Evolutionary conservation across 352 stramenopile genomes (phyloP), one percentile per base, ranked within the genome.

Genomic region (Globisporangium orthogonon): DNA sequence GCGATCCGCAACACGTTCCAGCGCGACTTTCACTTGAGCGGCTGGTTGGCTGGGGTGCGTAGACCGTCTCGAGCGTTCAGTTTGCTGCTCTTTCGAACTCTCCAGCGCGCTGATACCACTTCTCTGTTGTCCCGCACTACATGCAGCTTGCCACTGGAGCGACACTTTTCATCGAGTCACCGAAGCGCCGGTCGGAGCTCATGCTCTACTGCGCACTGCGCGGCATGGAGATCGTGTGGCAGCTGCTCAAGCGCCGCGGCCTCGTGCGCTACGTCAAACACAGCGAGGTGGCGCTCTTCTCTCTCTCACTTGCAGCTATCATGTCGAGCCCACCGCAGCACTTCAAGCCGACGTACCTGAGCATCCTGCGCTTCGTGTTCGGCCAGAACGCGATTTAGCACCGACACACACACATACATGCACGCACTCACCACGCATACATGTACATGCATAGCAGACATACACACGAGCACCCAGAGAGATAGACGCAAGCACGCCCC

Each of bases 341-440:
- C 65, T 89, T 95, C 66, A 95, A 95, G 62, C 79, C 83, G 29
- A 92, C 85, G 41, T 93, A 95, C 60, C 69, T 91, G 18, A 65
- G 72, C 51, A 88, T 93, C 57, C 51, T 92, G 55, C 77, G 80
- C 37, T 95, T 95, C 58, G 68, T 93, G 66, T 95, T 95, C 68
- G 85, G 85, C 40, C 37, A 41, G 37, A 69, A 67, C 52, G 69
- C 84, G 56, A 84, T 83, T 70, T 48, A 28, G 14, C 43, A 15
- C 37, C 37, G 14, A 7, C 35, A 11, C 35, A 40, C 35, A 14
- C 35, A 40, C 4, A 40, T 10, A 40, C 9, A 10, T 40, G 7
- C 35, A 40, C 7, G 35, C 35, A 40, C 2, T 17, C 37, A 41
- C 37, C 35, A 11, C 11, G 35, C 37, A 41, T 13, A 41, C 37